These are phyloP conservation scores for Alternaria gansuensis DNA, from an alignment of 2,329 filamentous ascomycete species.

Conservation along the genomic window DNA sequence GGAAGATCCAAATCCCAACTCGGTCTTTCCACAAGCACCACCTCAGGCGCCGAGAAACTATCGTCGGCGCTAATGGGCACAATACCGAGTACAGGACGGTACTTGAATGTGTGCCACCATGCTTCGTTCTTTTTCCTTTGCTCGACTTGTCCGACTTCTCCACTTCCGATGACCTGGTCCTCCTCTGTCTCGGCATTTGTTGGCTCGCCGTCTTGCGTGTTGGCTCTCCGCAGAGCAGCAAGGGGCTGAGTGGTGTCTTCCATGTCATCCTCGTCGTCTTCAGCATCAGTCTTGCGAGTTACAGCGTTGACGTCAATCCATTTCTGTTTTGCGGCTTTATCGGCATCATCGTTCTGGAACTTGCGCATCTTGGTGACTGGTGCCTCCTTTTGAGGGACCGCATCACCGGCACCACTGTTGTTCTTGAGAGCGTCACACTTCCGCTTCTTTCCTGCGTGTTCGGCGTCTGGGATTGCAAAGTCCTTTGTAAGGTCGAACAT, in stretches of 20 bases:
- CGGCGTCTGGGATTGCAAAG: conserved; percentile 55
- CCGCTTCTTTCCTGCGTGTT: conserved; percentile 38
- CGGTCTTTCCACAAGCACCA: conserved; percentile 87
- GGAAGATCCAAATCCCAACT: conserved; percentile 82
- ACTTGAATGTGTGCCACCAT: conserved; percentile 89
- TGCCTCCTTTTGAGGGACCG: conserved; percentile 58
- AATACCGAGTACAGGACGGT: conserved; percentile 87
- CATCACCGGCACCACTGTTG: conserved; percentile 64
- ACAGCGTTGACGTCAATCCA: conserved; percentile 44
- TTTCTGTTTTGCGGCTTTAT: conserved; percentile 33
- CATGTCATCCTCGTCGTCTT: conserved; percentile 30
- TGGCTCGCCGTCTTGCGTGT: conserved; percentile 33
- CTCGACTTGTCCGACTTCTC: conserved; percentile 30
- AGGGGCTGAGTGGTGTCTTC: conserved; percentile 47
- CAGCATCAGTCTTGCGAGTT: conserved; percentile 37
- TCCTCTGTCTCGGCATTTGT: conserved; percentile 27
- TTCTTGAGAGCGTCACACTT: conserved; percentile 48
- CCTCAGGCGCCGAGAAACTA: conserved; percentile 68
- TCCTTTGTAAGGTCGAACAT: conserved; percentile 89
- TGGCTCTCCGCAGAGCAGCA: conserved; percentile 37
- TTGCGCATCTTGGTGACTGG: conserved; percentile 61
- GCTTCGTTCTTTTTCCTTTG: conserved; percentile 36
- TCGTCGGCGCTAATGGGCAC: conserved; percentile 60
- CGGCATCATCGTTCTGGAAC: conserved; percentile 54
- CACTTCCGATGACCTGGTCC: conserved; percentile 21